These are phyloP conservation scores for Apiotrichum brassicae DNA, from an alignment of 1,284 basidiomycete species.

Conservation along the genomic window DNA sequence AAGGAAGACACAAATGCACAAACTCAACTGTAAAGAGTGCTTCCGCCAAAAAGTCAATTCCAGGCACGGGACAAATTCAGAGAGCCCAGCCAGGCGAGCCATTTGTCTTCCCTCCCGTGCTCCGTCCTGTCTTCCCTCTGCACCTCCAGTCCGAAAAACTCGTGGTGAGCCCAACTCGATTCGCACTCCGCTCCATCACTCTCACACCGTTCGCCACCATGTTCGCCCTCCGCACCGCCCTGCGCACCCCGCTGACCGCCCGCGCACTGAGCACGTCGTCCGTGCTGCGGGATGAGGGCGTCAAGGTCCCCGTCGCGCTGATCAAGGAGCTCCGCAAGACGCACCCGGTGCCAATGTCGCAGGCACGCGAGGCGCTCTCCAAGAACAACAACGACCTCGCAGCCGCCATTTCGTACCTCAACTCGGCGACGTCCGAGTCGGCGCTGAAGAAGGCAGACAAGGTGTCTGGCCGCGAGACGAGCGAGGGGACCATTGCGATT, in stretches of 20 bases:
- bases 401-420: constrained; percentile 74
- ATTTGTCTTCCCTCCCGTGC: no score
- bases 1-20: no score
- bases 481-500: constrained; percentile 72
- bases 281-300: constrained; percentile 4
- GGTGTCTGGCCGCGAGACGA: constrained; percentile 63
- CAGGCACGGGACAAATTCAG: no score
- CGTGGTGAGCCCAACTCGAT: neutral
- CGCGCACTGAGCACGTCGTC: constrained; percentile 20
- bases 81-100: no score
- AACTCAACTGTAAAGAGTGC: no score
- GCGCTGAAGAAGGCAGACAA: constrained; percentile 58
- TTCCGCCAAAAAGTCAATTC: no score
- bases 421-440: constrained; percentile 59
- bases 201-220: constrained; percentile 6
- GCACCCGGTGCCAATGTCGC: constrained; percentile 69
- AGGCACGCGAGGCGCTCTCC: constrained; percentile 79
- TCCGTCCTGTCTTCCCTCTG: no score
- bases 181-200: neutral
- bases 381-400: constrained; percentile 68
- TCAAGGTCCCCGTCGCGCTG: constrained; percentile 57
- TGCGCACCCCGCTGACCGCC: constrained; percentile 1
- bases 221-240: constrained; percentile 14
- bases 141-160: neutral
- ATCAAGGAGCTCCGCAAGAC: constrained; percentile 79